Evolutionary conservation across 495 filamentous ascomycete genomes (phyloP).

Genomic region (Lophiotrema nucula): DNA sequence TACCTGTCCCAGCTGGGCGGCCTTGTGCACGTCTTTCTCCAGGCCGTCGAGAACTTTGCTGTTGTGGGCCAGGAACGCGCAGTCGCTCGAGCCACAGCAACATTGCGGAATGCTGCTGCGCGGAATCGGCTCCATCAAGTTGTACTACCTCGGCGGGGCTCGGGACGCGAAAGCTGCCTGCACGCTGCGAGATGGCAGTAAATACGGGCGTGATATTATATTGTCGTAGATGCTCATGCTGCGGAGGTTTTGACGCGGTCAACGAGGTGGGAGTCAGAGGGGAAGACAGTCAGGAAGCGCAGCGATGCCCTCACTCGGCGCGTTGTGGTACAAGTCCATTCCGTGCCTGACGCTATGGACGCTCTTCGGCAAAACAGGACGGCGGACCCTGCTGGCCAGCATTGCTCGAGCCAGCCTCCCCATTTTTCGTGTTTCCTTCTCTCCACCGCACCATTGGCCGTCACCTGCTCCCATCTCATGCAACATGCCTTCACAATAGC

Average conservation of each 20-base stretch:
- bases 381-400: too few species aligned
- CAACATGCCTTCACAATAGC: background rate
- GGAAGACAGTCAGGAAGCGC: background rate
- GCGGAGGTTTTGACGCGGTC: background rate
- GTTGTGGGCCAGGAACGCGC: constrained; percentile 79
- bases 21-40: constrained; percentile 81
- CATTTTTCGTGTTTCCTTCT: background rate
- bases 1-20: constrained; percentile 88
- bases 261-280: too few species aligned
- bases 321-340: background rate
- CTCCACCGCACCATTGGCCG: background rate
- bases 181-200: too few species aligned
- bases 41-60: constrained; percentile 72
- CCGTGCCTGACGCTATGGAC: background rate
- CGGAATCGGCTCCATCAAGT: background rate
- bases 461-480: background rate
- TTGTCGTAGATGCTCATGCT: background rate
- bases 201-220: background rate
- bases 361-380: too few species aligned
- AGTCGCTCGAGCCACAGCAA: constrained; percentile 82
- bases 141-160: constrained; percentile 7
- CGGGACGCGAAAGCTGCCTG: background rate
- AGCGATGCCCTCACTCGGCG: background rate
- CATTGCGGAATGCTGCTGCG: constrained; percentile 49
- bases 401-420: background rate